Evolutionary conservation across 2,329 filamentous ascomycete genomes (phyloP).

Genomic region (Blastomyces percursus): DNA sequence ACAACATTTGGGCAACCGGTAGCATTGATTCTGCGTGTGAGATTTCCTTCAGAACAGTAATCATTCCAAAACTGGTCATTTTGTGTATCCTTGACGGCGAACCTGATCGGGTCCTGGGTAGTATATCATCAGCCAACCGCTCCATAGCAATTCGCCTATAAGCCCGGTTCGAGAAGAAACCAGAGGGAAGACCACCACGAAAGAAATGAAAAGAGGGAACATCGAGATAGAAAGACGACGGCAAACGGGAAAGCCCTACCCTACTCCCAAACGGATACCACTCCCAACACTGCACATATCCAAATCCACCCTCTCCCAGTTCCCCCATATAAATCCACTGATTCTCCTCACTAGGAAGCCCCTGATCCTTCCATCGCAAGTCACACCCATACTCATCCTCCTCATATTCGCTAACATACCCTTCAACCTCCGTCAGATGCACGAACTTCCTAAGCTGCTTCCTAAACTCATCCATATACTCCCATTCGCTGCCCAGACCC

Average conservation of each 20-base stretch:
- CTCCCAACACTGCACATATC: conserved; percentile 5
- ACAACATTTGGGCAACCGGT: conserved; percentile 10
- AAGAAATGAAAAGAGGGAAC: background rate
- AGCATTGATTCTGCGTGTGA: conserved; percentile 9
- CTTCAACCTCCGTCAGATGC: background rate
- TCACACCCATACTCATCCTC: background rate
- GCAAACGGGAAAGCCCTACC: background rate
- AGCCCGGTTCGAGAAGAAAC: background rate
- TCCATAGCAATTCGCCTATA: background rate
- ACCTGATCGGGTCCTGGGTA: conserved; percentile 5
- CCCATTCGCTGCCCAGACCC: background rate
- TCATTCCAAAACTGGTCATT: conserved; percentile 6
- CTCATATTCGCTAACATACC: background rate
- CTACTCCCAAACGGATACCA: conserved; percentile 8
- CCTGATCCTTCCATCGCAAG: background rate
- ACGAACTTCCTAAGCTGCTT: conserved; percentile 5
- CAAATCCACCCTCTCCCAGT: conserved; percentile 1
- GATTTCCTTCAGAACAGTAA: conserved; percentile 9
- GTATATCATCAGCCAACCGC: background rate
- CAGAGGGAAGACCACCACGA: background rate
- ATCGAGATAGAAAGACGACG: background rate
- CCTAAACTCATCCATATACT: conserved; percentile 6
- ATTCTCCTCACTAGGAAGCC: background rate
- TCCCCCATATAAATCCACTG: conserved; percentile 6
- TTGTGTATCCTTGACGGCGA: conserved; percentile 8